phyloP scores from a whole-genome alignment of 2,329 filamentous ascomycete genomes.

The Botrytis galanthina region DNA sequence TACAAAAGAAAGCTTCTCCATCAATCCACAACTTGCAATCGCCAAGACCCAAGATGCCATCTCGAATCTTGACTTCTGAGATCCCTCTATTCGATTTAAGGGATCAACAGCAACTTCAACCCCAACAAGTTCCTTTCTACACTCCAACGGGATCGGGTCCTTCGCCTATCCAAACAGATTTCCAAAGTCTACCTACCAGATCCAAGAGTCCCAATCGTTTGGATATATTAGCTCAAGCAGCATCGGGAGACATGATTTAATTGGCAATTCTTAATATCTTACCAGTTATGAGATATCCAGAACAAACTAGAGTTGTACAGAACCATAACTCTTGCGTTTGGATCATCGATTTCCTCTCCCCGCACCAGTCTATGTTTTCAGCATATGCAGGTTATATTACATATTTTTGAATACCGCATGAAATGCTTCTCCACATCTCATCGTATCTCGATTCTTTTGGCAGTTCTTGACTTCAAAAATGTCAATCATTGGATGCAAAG shows the following conservation, averaged over 20 bases:
- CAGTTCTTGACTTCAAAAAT: neutral
- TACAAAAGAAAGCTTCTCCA: conserved; percentile 11
- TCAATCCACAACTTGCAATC: conserved; percentile 4
- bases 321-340: neutral
- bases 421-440: neutral
- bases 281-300: neutral
- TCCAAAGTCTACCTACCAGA: neutral
- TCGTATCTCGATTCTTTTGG: neutral
- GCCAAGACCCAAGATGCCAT: neutral
- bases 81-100: conserved; percentile 2
- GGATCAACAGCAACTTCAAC: neutral
- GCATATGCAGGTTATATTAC: conserved; percentile 5
- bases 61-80: neutral
- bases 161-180: neutral
- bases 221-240: conserved; percentile 14
- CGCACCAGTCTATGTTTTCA: neutral
- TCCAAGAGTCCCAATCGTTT: neutral
- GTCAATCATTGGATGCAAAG: neutral
- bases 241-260: neutral
- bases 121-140: neutral
- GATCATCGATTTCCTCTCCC: neutral
- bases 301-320: neutral
- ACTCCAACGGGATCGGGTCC: neutral
- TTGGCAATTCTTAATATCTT: neutral
- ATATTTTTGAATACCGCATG: neutral